Base-by-base conservation (phyloP, 257 asterid species). In the Echium plantagineum region DNA sequence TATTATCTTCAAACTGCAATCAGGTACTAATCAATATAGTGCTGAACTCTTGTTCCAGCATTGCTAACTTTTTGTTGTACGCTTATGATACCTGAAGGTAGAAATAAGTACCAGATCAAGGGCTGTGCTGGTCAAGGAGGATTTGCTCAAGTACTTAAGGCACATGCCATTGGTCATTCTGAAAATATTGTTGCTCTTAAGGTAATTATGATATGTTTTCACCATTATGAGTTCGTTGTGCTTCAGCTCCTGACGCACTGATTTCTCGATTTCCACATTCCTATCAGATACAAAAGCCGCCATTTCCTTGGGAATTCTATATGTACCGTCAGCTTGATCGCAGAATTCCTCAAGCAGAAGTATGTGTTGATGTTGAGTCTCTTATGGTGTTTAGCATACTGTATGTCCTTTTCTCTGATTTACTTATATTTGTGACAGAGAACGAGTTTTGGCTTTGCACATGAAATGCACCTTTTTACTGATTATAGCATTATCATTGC, bases 121-220 rank as follows among this genome's bases (percentile, higher is more conserved):
- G 99, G 99, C 5, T 83, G 97, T 79, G 99, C 99, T 61, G 99
- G 97, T 63, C 77, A 89, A 75, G 99, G 99, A 69, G 97, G 99
- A 71, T 93, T 93, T 74, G 97, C 97, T 62, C 90, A 86, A 75
- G 99, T 93, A 73, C 89, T 82, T 68, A 93, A 89, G 77, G 97
- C 97, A 72, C 80, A 32, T 62, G 74, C 77, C 47, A 72, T 84
- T 75, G 75, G 77, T 75, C 80, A 89, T 72, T 86, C 95, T 22
- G 97, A 84, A 56, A 82, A 81, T 59, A 72, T 80, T 60, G 94
- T 93, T 63, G 97, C 94, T 53, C 97, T 93, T 68, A 93, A 93
- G 95, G 99, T 89, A 71, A 53, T 68, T 60, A 42, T 10, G 42
- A 32, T 42, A 28, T 58, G 46, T 19, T 61, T 49, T 16, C 38